Evolutionary conservation across 495 filamentous ascomycete species (phyloP).

Genomic region (Podospora appendiculata): DNA sequence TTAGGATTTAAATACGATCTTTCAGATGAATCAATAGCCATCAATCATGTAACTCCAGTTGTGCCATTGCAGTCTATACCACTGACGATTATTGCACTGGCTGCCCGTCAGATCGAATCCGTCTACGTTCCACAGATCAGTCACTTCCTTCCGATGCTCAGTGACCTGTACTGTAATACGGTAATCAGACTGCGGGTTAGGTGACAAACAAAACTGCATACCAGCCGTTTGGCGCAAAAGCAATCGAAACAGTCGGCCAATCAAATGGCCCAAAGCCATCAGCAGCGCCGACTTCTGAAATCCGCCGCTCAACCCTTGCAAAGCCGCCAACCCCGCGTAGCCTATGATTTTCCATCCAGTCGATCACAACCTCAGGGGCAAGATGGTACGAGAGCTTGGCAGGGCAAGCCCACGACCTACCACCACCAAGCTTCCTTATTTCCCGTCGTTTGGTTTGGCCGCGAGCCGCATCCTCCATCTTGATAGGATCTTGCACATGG

Average conservation of each 20-base stretch:
- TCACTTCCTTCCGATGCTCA: too few relatives aligned
- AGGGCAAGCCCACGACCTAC: neutral
- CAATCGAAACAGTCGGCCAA: conserved; percentile 2
- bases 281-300: conserved; percentile 15
- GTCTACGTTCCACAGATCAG: too few relatives aligned
- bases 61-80: too few relatives aligned
- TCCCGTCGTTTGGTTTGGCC: conserved; percentile 5
- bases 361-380: conserved; percentile 1
- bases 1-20: too few relatives aligned
- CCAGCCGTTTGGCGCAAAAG: neutral
- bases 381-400: neutral
- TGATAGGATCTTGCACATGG: conserved; percentile 7
- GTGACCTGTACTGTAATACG: too few relatives aligned
- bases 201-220: neutral
- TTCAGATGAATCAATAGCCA: too few relatives aligned
- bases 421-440: neutral
- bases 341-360: conserved; percentile 16
- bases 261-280: neutral
- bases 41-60: too few relatives aligned
- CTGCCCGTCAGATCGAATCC: too few relatives aligned
- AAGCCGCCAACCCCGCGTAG: neutral
- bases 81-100: too few relatives aligned
- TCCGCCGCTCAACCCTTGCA: conserved; percentile 3
- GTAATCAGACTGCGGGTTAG: too few relatives aligned
- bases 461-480: conserved; percentile 1